A percentile compares a stretch with the other conserved stretches of the same genome.
Conservation (phyloP, 371 early-diverging fungal genomes). For the Mortierella sp. region DNA sequence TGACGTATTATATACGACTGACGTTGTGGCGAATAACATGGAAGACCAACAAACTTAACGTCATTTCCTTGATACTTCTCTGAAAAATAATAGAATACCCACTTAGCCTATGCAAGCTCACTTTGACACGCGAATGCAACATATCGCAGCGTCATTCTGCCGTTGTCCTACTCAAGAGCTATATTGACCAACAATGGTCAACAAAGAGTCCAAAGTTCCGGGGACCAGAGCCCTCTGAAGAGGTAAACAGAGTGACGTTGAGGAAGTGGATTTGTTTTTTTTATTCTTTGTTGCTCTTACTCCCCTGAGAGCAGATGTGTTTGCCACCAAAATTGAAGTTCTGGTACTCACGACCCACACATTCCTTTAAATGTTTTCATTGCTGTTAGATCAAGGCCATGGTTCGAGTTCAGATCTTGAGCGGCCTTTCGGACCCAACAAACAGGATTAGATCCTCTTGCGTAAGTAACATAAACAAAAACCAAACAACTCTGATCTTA, state of each 20-base stretch:
- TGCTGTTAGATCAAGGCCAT: conserved; percentile 38
- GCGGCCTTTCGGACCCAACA: conserved; percentile 56
- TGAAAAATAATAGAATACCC: conserved; percentile 65
- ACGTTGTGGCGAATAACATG: neutral
- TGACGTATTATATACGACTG: neutral
- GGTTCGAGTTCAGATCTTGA: conserved; percentile 53
- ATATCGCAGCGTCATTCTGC: conserved; percentile 83
- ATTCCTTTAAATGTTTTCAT: neutral
- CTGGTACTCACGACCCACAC: neutral
- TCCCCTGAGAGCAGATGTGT: neutral
- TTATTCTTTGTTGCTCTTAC: neutral
- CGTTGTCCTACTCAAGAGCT: conserved; percentile 83
- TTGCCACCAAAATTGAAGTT: neutral
- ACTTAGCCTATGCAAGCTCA: conserved; percentile 76
- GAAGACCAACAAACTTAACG: neutral
- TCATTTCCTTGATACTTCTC: neutral
- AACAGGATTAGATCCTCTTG: conserved; percentile 50
- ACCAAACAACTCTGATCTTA: neutral
- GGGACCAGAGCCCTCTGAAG: conserved; percentile 56
- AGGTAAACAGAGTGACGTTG: conserved; percentile 27
- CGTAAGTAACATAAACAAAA: conserved; percentile 19
- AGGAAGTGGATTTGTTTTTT: neutral
- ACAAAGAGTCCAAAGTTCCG: conserved; percentile 68
- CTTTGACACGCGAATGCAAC: conserved; percentile 73
- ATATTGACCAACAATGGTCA: conserved; percentile 87